Evolutionary conservation across 176 grass and related monocot species (phyloP).

Genomic region (Triticum turgidum): DNA sequence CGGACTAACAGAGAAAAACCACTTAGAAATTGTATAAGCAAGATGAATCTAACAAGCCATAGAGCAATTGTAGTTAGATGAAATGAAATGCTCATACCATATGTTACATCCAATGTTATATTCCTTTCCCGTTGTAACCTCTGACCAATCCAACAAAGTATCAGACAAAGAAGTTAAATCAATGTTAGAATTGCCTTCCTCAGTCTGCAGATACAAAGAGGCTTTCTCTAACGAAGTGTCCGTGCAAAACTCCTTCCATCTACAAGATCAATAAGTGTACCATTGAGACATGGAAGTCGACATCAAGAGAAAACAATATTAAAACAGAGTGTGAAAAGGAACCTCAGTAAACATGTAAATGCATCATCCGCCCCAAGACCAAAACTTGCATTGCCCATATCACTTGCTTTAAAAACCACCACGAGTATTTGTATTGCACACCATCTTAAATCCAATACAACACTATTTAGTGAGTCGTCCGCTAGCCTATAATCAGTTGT

Average conservation of each 20-base stretch:
- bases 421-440: constrained; percentile 68
- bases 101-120: constrained; percentile 26
- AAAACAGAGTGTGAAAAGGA: constrained; percentile 31
- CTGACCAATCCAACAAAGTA: constrained; percentile 41
- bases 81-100: constrained; percentile 47
- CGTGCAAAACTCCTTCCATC: constrained; percentile 79
- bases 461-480: constrained; percentile 25
- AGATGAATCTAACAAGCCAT: constrained; percentile 1
- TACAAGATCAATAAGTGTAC: constrained; percentile 37
- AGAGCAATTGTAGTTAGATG: constrained; percentile 4
- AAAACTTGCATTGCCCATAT: constrained; percentile 70
- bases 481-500: constrained; percentile 46
- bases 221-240: constrained; percentile 91
- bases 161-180: constrained; percentile 44
- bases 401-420: constrained; percentile 66
- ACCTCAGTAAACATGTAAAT: constrained; percentile 78
- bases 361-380: constrained; percentile 62
- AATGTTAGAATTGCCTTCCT: constrained; percentile 28
- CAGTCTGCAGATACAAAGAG: constrained; percentile 62
- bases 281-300: not conserved
- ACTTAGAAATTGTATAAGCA: constrained; percentile 18
- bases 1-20: constrained; percentile 38
- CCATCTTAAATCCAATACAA: constrained; percentile 76
- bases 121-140: constrained; percentile 17
- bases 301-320: constrained; percentile 26